Conservation (phyloP, 192 early-diverging fungal species). For the Coemansia aciculifera region DNA sequence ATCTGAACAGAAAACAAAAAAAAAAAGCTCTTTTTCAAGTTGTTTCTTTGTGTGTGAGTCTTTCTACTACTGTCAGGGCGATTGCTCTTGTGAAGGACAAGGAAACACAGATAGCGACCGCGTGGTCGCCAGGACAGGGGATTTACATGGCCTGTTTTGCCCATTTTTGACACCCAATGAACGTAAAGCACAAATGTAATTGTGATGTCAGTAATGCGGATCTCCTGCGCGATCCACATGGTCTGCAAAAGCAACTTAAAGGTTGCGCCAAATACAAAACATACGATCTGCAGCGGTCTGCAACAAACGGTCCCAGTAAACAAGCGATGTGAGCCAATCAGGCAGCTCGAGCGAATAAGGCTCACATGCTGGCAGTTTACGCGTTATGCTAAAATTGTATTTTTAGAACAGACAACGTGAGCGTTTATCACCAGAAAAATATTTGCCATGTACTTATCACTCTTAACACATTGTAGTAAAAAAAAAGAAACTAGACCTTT, state of each 20-base stretch:
- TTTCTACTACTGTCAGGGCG: not conserved
- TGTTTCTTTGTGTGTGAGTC: not conserved
- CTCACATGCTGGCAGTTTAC: not conserved
- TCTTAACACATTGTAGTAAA: not conserved
- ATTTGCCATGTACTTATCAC: too few relatives aligned
- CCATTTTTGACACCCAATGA: not conserved
- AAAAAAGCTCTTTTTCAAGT: not conserved
- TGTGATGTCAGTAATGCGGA: not conserved
- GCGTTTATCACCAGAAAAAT: too few relatives aligned
- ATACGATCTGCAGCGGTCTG: not conserved
- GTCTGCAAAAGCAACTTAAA: not conserved
- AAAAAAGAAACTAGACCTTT: not conserved
- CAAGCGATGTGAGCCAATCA: not conserved
- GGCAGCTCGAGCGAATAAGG: not conserved
- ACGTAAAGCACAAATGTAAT: not conserved
- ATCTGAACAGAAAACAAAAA: not conserved
- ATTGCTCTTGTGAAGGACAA: not conserved
- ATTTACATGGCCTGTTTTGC: not conserved
- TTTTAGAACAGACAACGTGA: not conserved
- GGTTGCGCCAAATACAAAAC: not conserved
- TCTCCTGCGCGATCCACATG: not conserved
- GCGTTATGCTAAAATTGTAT: not conserved
- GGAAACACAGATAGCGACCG: slow-evolving; percentile 3
- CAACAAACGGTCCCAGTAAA: not conserved
- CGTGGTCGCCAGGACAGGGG: not conserved